Evolutionary conservation across 179 eudicot species (phyloP).

Genomic region (Corrigiola litoralis): DNA sequence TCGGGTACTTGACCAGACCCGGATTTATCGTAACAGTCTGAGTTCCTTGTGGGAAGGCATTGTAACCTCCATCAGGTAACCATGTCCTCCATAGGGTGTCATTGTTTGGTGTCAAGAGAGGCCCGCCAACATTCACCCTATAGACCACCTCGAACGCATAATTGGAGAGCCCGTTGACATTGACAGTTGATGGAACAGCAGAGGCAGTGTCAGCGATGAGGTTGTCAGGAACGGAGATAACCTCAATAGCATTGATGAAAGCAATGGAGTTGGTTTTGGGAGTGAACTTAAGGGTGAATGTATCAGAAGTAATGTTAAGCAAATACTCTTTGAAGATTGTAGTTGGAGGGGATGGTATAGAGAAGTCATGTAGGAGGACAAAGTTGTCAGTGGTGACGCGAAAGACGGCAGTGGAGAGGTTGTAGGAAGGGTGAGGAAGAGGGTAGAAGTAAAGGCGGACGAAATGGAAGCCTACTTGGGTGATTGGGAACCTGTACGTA

Average conservation of each 20-base stretch:
- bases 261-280: slow-evolving; percentile 69
- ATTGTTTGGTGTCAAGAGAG: slow-evolving; percentile 50
- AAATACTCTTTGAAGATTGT: slow-evolving; percentile 65
- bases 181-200: slow-evolving; percentile 35
- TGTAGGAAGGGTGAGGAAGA: slow-evolving; percentile 51
- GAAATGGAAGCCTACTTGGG: slow-evolving; percentile 59
- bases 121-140: slow-evolving; percentile 81
- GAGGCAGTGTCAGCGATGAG: slow-evolving; percentile 57
- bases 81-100: slow-evolving; percentile 80
- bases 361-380: slow-evolving; percentile 71
- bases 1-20: slow-evolving; percentile 39
- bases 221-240: slow-evolving; percentile 59
- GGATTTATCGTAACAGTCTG: slow-evolving; percentile 39
- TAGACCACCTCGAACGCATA: slow-evolving; percentile 52
- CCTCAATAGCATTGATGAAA: slow-evolving; percentile 78
- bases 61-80: slow-evolving; percentile 44
- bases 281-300: slow-evolving; percentile 52
- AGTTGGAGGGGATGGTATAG: slow-evolving; percentile 19
- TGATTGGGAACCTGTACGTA: slow-evolving; percentile 56
- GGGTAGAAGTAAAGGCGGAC: slow-evolving; percentile 76
- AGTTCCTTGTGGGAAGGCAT: slow-evolving; percentile 48
- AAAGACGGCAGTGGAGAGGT: slow-evolving; percentile 54
- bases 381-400: slow-evolving; percentile 50
- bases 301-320: slow-evolving; percentile 49
- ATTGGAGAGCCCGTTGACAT: slow-evolving; percentile 34